Percentiles rank a stretch among this genome's conserved stretches.
Conservation (phyloP, 768 basidiomycete genomes). For the Podaxis sp. region DNA sequence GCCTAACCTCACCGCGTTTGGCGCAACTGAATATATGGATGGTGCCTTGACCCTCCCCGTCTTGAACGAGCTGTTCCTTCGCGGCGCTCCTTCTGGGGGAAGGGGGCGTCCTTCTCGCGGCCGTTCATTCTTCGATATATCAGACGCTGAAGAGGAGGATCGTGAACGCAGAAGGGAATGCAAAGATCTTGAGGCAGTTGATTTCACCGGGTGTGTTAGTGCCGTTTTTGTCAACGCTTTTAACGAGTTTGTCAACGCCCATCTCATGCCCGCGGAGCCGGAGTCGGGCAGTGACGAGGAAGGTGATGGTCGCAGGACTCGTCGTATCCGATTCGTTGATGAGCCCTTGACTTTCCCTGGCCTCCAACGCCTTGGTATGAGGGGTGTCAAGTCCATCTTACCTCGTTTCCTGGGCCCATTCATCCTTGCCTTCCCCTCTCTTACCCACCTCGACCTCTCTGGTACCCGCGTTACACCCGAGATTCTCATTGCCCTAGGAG, state of each 20-base stretch:
- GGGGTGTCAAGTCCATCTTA: constrained; percentile 76
- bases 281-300: constrained; percentile 42
- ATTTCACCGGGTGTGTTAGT: constrained; percentile 94
- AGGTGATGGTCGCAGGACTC: constrained; percentile 25
- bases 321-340: constrained; percentile 32
- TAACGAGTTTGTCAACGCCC: constrained; percentile 71
- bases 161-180: constrained; percentile 69
- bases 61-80: constrained; percentile 84
- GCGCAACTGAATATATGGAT: constrained; percentile 99
- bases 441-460: constrained; percentile 89
- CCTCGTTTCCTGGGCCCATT: constrained; percentile 67
- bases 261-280: constrained; percentile 44
- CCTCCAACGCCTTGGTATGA: constrained; percentile 73
- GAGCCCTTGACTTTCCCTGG: constrained; percentile 63
- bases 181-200: constrained; percentile 81
- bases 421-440: constrained; percentile 75
- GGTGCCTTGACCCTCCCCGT: constrained; percentile 82
- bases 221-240: constrained; percentile 85
- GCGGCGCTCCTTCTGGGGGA: constrained; percentile 69
- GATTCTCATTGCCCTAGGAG: constrained; percentile 62
- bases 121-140: constrained; percentile 43
- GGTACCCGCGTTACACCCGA: constrained; percentile 80
- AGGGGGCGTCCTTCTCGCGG: constrained; percentile 67
- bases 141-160: constrained; percentile 72
- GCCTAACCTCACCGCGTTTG: constrained; percentile 81